Evolutionary conservation across 495 filamentous ascomycete species (phyloP).

Genomic region (Hypoxylon subgilvum): DNA sequence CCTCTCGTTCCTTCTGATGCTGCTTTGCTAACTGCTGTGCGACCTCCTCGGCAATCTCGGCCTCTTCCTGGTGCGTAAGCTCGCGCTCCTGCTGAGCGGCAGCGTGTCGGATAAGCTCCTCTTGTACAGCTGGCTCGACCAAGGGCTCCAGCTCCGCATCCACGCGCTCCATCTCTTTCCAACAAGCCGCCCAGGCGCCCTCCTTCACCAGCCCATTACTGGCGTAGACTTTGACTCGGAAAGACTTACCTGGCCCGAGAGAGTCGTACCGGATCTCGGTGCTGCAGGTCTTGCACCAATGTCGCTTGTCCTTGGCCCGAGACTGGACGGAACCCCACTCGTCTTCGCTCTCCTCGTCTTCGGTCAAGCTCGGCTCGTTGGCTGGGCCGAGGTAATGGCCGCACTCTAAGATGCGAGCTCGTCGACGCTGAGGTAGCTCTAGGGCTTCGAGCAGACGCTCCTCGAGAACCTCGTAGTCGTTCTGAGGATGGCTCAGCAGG

Average conservation of each 20-base stretch:
- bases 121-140: conserved; percentile 49
- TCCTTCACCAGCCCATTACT: conserved; percentile 91
- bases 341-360: conserved; percentile 57
- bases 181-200: conserved; percentile 90
- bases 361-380: conserved; percentile 48
- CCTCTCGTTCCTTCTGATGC: conserved; percentile 12
- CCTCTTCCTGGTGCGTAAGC: conserved; percentile 39
- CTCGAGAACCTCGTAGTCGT: conserved; percentile 89
- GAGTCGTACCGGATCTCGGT: conserved; percentile 57
- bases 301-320: conserved; percentile 46
- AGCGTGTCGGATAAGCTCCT: conserved; percentile 54
- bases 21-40: conserved; percentile 36
- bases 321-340: conserved; percentile 47
- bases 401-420: conserved; percentile 74
- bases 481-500: conserved; percentile 84
- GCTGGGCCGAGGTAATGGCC: conserved; percentile 71
- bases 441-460: conserved; percentile 88
- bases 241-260: conserved; percentile 61
- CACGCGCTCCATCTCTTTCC: conserved; percentile 96
- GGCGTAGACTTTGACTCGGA: conserved; percentile 87
- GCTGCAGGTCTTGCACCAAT: conserved; percentile 67
- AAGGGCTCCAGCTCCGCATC: conserved; percentile 86
- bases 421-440: conserved; percentile 68
- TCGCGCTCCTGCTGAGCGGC: conserved; percentile 44
- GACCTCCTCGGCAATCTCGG: conserved; percentile 37